Evolutionary conservation across 2,329 filamentous ascomycete species (phyloP), one percentile per base, ranked within the genome.

Genomic region (Drechslerella coelobrocha): DNA sequence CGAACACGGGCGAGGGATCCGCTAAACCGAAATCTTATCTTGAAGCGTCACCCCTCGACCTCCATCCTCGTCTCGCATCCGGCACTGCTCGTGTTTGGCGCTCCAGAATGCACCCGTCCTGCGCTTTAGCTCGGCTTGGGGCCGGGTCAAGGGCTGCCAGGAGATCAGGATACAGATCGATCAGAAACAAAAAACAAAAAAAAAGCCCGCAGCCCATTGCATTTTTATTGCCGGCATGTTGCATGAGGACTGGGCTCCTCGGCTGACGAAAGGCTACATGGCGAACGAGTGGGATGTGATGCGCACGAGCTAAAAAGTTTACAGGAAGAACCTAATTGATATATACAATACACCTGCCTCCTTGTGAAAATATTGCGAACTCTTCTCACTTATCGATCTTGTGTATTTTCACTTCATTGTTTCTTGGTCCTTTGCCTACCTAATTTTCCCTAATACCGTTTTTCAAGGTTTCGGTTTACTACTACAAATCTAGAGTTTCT

Each of bases 11-110:
- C 23, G 14, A 34, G 7, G n/a, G 6, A 61, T 69, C 65, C 65
- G 65, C 65, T 62, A 61, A 69, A 69, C 65, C 65, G 65, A 69
- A 69, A 69, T 69, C 57, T 69, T 69, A 69, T 69, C 65, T 61
- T 31, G 43, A 61, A 54, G 54, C 54, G 45, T 45, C 53, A 65
- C 31, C 48, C 21, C 62, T 34, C 29, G 12, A 6, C 29, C 7
- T 39, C 34, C 12, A 10, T n/a, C 34, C 34, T 39, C 34, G 34
- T 39, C 34, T 39, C 34, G 34, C 17, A 39, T 39, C 34, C 34
- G 34, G 34, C 34, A n/a, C 5, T n/a, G 34, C 34, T 39, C 12
- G 34, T 14, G 34, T 14, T 3, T 39, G 34, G 34, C 34, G 17
- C 12, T 10, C 4, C 34, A 14, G 4, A 5, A 5, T 39, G 34